A percentile compares a stretch with the other conserved stretches of the same genome.
phyloP scores from a whole-genome alignment of 2,329 filamentous ascomycete genomes.

The Botrytis elliptica region DNA sequence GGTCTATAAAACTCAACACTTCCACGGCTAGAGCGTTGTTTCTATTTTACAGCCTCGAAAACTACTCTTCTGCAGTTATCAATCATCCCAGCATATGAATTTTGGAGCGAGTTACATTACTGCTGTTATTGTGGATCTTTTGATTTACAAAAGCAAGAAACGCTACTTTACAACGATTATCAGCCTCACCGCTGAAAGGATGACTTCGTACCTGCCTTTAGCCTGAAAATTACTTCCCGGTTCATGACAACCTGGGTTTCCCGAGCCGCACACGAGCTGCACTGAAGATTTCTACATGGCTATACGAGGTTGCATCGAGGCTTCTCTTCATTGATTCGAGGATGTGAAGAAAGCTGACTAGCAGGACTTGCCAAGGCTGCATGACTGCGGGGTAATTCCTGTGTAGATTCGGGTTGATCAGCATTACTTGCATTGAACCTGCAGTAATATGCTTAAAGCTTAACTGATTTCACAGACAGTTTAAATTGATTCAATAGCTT shows the following conservation, averaged over 20 bases:
- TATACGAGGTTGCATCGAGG: conserved; percentile 11
- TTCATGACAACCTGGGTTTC: background rate
- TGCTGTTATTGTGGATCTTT: background rate
- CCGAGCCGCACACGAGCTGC: background rate
- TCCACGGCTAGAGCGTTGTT: too few species aligned
- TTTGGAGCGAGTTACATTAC: background rate
- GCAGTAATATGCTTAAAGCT: background rate
- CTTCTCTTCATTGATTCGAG: background rate
- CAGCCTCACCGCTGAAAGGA: background rate
- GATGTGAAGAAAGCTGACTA: background rate
- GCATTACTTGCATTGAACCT: conserved; percentile 1
- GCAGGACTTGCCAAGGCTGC: conserved; percentile 3
- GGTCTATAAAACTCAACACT: background rate
- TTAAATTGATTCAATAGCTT: background rate
- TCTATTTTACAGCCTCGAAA: too few species aligned
- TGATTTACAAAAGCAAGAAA: background rate
- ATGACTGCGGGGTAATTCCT: background rate
- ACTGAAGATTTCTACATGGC: background rate
- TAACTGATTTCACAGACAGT: background rate
- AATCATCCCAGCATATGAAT: background rate
- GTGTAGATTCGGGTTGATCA: conserved; percentile 6
- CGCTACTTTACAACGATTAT: background rate
- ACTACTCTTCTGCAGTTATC: background rate
- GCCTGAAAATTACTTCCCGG: background rate
- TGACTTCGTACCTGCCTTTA: conserved; percentile 5